Evolutionary conservation across 371 early-diverging fungal species (phyloP).

Genomic region (Chytridium lagenaria): DNA sequence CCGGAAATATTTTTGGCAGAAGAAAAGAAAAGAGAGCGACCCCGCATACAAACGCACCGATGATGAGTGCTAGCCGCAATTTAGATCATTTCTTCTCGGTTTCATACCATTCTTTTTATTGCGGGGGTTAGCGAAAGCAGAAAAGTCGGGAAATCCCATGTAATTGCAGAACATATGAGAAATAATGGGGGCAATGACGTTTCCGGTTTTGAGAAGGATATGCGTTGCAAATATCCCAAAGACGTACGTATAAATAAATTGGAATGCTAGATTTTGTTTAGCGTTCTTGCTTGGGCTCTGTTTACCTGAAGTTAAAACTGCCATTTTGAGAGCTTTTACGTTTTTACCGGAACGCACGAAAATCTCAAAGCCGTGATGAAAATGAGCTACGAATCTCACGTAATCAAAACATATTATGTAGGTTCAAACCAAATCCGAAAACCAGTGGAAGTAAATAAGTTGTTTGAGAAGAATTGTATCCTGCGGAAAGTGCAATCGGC

Average conservation of each 20-base stretch:
- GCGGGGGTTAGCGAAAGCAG: background rate
- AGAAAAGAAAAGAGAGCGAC: background rate
- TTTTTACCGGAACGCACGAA: conserved; percentile 52
- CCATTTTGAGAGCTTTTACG: conserved; percentile 45
- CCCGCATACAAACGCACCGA: background rate
- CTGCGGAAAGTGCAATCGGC: too few species aligned
- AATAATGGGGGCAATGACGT: conserved; percentile 48
- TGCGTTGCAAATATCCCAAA: conserved; percentile 75
- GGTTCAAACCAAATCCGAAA: conserved; percentile 67
- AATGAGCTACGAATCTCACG: conserved; percentile 51
- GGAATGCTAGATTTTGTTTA: conserved; percentile 45
- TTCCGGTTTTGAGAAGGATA: conserved; percentile 61
- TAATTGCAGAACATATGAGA: conserved; percentile 71
- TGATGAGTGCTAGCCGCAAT: background rate
- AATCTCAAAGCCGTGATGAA: conserved; percentile 66
- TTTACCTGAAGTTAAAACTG: conserved; percentile 23
- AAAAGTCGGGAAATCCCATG: conserved; percentile 68
- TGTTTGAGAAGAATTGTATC: too few species aligned
- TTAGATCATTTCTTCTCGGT: background rate
- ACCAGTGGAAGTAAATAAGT: conserved; percentile 64
- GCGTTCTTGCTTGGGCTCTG: background rate
- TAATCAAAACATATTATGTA: background rate
- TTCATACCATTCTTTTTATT: background rate
- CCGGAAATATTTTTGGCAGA: background rate
- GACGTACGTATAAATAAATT: conserved; percentile 68